Conservation (phyloP, 176 grass and related monocot species). For the Zea luxurians region DNA sequence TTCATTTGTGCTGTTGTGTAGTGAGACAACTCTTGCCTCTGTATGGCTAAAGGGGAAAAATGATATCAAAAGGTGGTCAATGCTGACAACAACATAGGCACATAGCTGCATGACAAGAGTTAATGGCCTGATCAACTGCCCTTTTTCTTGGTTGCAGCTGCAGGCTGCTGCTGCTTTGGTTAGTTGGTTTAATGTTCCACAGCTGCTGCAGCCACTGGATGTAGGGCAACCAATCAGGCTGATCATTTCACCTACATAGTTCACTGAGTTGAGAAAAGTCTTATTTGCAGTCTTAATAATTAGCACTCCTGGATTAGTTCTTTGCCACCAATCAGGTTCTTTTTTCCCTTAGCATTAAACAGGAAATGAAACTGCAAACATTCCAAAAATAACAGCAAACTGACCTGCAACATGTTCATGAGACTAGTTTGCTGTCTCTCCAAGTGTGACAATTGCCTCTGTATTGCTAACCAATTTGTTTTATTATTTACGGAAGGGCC, state of each 20-base stretch:
- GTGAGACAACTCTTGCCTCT: background rate
- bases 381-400: conserved; percentile 23
- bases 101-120: background rate
- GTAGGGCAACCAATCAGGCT: too few relatives aligned
- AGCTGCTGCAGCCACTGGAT: too few relatives aligned
- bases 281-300: conserved; percentile 15
- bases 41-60: background rate
- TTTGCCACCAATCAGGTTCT: conserved; percentile 2
- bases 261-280: background rate
- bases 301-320: background rate
- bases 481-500: conserved; percentile 74
- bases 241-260: conserved; percentile 6
- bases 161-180: too few relatives aligned
- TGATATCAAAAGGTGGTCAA: conserved; percentile 8
- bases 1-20: conserved; percentile 5
- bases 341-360: conserved; percentile 1
- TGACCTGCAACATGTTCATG: conserved; percentile 97
- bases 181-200: too few relatives aligned
- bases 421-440: conserved; percentile 95
- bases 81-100: background rate
- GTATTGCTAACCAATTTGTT: conserved; percentile 80
- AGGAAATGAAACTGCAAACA: conserved; percentile 13
- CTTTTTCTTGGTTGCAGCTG: too few relatives aligned
- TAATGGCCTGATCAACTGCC: background rate
- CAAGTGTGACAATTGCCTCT: conserved; percentile 72